Evolutionary conservation across 805 yeast species (phyloP).

Genomic region (Wickerhamiella australiensis): DNA sequence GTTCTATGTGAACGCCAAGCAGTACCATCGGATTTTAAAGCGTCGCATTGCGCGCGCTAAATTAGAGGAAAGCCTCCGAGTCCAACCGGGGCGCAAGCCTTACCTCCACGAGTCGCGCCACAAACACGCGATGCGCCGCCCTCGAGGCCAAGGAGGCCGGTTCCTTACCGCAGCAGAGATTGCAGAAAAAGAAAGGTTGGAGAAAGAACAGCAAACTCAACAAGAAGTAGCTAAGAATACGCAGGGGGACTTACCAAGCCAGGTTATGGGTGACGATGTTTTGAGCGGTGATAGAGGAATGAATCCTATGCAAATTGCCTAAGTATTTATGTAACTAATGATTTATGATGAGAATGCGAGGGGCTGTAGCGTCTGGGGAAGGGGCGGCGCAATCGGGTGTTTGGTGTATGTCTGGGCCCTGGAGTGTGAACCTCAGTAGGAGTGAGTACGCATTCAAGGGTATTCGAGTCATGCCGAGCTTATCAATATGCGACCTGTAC

Average conservation of each 20-base stretch:
- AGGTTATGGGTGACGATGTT: conserved; percentile 9
- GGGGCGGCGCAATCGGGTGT: too few species aligned
- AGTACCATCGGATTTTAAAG: conserved; percentile 86
- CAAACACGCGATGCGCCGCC: conserved; percentile 98
- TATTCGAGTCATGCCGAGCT: too few species aligned
- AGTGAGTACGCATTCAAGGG: too few species aligned
- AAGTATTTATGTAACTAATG: not conserved
- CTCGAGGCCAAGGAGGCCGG: conserved; percentile 98
- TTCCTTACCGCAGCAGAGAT: conserved; percentile 86
- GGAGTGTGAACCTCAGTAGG: too few species aligned
- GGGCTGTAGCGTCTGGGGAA: too few species aligned
- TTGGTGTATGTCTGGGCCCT: too few species aligned
- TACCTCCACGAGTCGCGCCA: conserved; percentile 94
- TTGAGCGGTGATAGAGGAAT: not conserved
- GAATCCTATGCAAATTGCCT: conserved; percentile 7
- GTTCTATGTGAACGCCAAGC: conserved; percentile 94
- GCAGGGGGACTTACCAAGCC: conserved; percentile 7
- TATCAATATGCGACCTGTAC: too few species aligned
- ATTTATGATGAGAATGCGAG: not conserved
- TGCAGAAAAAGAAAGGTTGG: conserved; percentile 42
- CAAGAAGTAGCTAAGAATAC: not conserved
- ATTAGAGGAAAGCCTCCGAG: conserved; percentile 76
- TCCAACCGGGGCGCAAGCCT: conserved; percentile 83
- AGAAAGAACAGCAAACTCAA: conserved; percentile 14
- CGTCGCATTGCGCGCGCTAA: conserved; percentile 89